Evolutionary conservation across 306 rosid species (phyloP), one percentile per base, ranked within the genome.

Genomic region (Abrus precatorius): DNA sequence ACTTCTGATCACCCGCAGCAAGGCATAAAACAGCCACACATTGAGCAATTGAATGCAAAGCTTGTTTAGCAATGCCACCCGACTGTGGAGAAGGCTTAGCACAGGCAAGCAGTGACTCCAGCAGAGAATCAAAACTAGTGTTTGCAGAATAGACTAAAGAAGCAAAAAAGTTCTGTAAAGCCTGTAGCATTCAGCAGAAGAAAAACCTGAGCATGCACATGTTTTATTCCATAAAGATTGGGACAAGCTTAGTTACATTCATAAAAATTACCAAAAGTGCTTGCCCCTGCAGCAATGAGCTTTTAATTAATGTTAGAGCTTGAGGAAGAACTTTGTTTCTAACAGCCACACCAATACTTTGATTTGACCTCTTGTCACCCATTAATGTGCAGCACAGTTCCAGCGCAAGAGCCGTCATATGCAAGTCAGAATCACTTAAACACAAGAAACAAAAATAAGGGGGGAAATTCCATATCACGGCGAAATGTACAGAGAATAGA

Each of bases 11-110:
- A 85, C 98, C 98, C 52, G 99, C 98, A 49, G 97, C 97, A 86
- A 96, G 98, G 86, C 99, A 92, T 69, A 96, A 90, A 76, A 96
- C 99, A 70, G 97, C 98, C 61, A 96, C 98, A 59, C 99, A 93
- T 83, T 93, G 98, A 7, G 98, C 98, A 63, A 96, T 92, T 55
- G 99, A 96, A 88, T 89, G 89, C 84, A 96, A 86, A 57, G 99
- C 99, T 77, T 96, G 99, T 80, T 93, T 96, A 71, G 99, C 99
- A 81, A 96, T 92, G 81, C 98, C 99, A 38, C 99, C 99, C 1
- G 94, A 86, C 75, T 90, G 97, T 41, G 99, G 97, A 71, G 99
- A 88, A 71, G 97, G 97, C 89, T 92, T 93, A 69, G 97, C 98
- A 48, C 98, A 89, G 63, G 92, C 90, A 69, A 96, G 95, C 72